Evolutionary conservation across 371 early-diverging fungal genomes (phyloP).

Genomic region (Mortierella sp.): DNA sequence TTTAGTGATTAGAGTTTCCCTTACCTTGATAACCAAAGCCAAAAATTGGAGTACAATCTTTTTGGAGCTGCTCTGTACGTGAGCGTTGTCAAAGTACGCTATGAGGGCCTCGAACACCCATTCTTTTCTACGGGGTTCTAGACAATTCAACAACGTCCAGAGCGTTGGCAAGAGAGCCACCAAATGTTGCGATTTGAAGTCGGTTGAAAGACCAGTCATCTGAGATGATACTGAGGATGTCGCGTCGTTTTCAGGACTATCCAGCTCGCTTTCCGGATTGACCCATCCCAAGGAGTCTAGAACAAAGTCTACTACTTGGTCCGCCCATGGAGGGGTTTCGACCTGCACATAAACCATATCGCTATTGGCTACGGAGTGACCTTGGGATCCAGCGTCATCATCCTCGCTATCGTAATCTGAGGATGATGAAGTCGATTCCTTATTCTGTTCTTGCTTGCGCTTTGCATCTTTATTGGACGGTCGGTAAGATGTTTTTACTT

Average conservation of each 20-base stretch:
- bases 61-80: conserved; percentile 34
- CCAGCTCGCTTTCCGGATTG: conserved; percentile 35
- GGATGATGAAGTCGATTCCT: conserved; percentile 10
- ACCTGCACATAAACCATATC: conserved; percentile 39
- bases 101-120: conserved; percentile 59
- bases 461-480: conserved; percentile 42
- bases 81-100: conserved; percentile 37
- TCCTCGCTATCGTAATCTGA: conserved; percentile 41
- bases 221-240: not conserved
- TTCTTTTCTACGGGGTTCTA: conserved; percentile 58
- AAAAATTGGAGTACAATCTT: conserved; percentile 37
- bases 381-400: conserved; percentile 13
- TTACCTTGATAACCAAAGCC: conserved; percentile 49
- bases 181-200: conserved; percentile 66
- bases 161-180: conserved; percentile 67
- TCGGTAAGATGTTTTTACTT: conserved; percentile 28
- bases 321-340: conserved; percentile 63
- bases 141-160: conserved; percentile 70
- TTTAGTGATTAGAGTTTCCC: not conserved
- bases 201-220: conserved; percentile 45
- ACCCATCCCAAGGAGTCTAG: conserved; percentile 62
- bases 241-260: conserved; percentile 22
- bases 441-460: conserved; percentile 11
- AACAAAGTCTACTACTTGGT: conserved; percentile 67
- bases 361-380: not conserved